Evolutionary conservation across 2,329 filamentous ascomycete genomes (phyloP).

Genomic region (Fusarium haematococcum): DNA sequence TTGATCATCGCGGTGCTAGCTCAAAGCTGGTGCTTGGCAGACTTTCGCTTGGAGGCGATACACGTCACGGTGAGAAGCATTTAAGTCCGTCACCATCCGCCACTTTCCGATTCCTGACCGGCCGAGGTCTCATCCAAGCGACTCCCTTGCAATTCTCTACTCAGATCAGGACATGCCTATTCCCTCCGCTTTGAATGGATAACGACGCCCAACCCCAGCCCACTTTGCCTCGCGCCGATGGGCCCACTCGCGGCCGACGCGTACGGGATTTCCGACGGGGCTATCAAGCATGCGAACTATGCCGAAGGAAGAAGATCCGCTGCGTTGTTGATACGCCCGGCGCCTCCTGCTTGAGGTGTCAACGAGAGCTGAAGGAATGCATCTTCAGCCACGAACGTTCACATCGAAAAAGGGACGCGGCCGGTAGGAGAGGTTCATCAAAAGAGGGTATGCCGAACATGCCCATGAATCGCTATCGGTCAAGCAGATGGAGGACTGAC

Average conservation of each 20-base stretch:
- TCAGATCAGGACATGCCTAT: not conserved
- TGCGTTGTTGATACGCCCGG: conserved; percentile 22
- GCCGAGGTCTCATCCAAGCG: not conserved
- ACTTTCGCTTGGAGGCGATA: not conserved
- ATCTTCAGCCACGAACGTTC: conserved; percentile 21
- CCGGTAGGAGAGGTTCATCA: not conserved
- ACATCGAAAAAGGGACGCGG: not conserved
- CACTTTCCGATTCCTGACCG: conserved; percentile 5
- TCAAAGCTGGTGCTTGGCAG: not conserved
- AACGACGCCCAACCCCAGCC: not conserved
- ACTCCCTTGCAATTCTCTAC: not conserved
- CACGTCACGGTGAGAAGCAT: not conserved
- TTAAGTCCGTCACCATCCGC: conserved; percentile 20
- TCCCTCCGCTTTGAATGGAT: not conserved
- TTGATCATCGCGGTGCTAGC: not conserved
- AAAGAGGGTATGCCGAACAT: not conserved
- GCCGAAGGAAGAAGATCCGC: conserved; percentile 32
- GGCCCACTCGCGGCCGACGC: conserved; percentile 4
- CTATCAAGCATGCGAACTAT: conserved; percentile 32
- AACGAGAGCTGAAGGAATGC: conserved; percentile 21
- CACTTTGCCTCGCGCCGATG: not conserved
- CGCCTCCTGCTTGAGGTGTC: conserved; percentile 21
- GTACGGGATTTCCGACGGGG: conserved; percentile 28
- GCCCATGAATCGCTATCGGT: not conserved
- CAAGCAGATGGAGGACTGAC: not conserved